Conservation (phyloP, 208 protist genomes). For the Porcisia hertigi region DNA sequence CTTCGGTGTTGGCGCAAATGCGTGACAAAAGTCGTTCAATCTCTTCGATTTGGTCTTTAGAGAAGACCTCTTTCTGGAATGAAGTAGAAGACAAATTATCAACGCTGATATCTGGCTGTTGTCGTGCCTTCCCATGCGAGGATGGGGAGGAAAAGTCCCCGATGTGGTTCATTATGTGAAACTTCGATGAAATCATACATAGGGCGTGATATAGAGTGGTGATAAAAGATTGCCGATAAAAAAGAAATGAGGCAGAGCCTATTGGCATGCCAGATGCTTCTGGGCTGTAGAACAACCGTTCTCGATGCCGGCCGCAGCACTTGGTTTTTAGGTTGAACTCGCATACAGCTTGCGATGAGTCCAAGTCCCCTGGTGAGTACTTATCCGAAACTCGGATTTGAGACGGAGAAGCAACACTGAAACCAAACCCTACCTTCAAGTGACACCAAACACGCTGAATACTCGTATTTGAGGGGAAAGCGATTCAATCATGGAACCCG, state of each 20-base stretch:
- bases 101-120: background rate
- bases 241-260: background rate
- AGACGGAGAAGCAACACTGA: too few relatives aligned
- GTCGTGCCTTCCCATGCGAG: background rate
- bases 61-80: conserved; percentile 2
- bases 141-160: background rate
- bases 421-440: too few relatives aligned
- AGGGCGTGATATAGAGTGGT: background rate
- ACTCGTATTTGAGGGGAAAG: too few relatives aligned
- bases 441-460: too few relatives aligned
- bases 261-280: background rate
- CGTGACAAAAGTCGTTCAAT: conserved; percentile 24
- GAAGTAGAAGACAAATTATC: background rate
- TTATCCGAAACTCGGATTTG: too few relatives aligned
- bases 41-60: conserved; percentile 25
- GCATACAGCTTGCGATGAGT: too few relatives aligned
- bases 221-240: background rate
- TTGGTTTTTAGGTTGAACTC: too few relatives aligned
- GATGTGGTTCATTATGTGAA: background rate
- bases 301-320: background rate
- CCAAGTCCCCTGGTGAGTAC: too few relatives aligned
- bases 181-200: background rate
- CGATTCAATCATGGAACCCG: too few relatives aligned
- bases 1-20: conserved; percentile 5
- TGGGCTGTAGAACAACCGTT: background rate